Evolutionary conservation across 345 rosid genomes (phyloP).

Genomic region (Hibiscus syriacus): DNA sequence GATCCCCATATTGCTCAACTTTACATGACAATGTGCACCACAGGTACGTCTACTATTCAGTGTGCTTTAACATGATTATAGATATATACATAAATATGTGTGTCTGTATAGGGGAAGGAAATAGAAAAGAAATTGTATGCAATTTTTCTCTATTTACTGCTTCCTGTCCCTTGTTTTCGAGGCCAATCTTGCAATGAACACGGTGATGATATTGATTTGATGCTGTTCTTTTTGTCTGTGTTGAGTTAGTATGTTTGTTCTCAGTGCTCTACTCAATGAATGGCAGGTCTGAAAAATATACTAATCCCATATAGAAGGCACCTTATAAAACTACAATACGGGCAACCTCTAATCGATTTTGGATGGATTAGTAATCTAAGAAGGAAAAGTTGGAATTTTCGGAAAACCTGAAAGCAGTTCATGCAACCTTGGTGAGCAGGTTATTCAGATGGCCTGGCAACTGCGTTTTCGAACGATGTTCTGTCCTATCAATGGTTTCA

Average conservation of each 20-base stretch:
- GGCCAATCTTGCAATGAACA: background rate
- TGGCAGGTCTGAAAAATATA: too few relatives aligned
- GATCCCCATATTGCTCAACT: too few relatives aligned
- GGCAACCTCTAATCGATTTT: conserved; percentile 50
- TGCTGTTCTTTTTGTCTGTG: background rate
- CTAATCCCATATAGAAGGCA: too few relatives aligned
- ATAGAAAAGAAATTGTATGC: too few relatives aligned
- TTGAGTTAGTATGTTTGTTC: conserved; percentile 7
- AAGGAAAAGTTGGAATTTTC: conserved; percentile 48
- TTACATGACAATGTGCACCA: conserved; percentile 79
- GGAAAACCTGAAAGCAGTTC: conserved; percentile 35
- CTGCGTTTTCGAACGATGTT: background rate
- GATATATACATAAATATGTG: background rate
- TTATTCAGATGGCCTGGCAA: background rate
- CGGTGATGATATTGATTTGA: background rate
- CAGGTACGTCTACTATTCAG: conserved; percentile 40
- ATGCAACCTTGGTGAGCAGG: background rate
- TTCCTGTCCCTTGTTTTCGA: background rate
- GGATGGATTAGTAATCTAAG: conserved; percentile 53
- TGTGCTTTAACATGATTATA: background rate
- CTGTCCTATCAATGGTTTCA: background rate
- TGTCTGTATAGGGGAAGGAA: too few relatives aligned
- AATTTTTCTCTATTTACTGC: too few relatives aligned
- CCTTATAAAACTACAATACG: conserved; percentile 48
- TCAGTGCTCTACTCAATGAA: conserved; percentile 7